Base-by-base conservation (phyloP, 352 stramenopile species). In the Phytophthora multivora region DNA sequence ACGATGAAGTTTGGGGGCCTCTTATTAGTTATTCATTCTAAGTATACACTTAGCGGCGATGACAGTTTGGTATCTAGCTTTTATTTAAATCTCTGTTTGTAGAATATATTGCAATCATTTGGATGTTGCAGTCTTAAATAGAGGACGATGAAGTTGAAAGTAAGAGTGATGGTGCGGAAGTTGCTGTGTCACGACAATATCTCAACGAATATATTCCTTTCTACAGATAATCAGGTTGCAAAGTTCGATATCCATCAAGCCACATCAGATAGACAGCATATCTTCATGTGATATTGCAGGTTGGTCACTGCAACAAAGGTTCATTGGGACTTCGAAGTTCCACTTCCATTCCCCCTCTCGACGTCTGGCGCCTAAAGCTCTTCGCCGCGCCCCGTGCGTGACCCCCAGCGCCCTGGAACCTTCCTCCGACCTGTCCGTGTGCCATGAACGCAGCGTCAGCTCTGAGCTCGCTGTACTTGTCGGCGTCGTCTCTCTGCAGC, bases 151-250 rank as follows among this genome's bases (percentile, higher is more conserved):
- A 68, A 66, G 66, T 45, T 79, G 13, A 42, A 42, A 52, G 16
- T 21, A 47, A 73, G 78, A 87, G 72, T 87, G 78, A 84, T 83
- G 78, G 75, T 87, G 50, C 59, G 46, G 62, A 82, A 84, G 73
- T 87, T 87, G 77, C 78, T 80, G 73, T 77, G 47, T 63, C 60
- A 73, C 31, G 18, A 50, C 39, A 48, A 47, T 36, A 66, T 42
- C 30, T 36, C 21, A 4, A 18, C n/a, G 4, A 30, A 39, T 35
- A 9, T 19, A 67, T 61, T 13, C 6, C 0, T 33, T 61, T 52
- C 18, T 5, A 41, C 36, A 61, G 23, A 3, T 43, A 19, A 61
- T 67, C 2, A 8, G 15, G 26, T 55, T 66, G 5, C 25, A 52
- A 9, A 33, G 28, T 12, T 21, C 23, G 3, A 13, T 0, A 3